phyloP scores from a whole-genome alignment of 2,329 filamentous ascomycete genomes.

The Botryotinia convoluta region DNA sequence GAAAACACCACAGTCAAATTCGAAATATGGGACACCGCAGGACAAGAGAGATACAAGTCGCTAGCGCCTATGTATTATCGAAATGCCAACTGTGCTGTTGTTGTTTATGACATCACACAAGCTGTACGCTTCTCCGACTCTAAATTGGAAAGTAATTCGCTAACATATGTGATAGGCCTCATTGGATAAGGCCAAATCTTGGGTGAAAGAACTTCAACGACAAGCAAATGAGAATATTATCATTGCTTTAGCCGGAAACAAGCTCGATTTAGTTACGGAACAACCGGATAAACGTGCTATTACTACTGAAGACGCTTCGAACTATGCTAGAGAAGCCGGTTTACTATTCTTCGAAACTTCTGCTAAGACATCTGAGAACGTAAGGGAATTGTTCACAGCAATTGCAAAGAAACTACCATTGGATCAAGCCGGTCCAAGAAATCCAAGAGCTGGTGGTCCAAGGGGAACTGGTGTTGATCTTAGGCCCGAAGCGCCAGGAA shows the following conservation, averaged over 20 bases:
- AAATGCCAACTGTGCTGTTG: constrained; percentile 98
- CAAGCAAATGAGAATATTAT: constrained; percentile 99
- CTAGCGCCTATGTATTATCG: constrained; percentile 99
- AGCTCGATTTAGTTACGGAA: constrained; percentile 91
- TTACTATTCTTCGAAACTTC: constrained; percentile 98
- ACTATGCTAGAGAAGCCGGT: constrained; percentile 89
- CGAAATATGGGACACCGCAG: constrained; percentile 98
- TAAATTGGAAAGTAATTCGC: not conserved
- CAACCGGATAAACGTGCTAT: constrained; percentile 96
- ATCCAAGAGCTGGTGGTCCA: constrained; percentile 62
- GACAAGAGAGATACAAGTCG: constrained; percentile 98
- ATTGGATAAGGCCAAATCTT: constrained; percentile 97
- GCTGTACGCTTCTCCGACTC: constrained; percentile 59
- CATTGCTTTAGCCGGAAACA: constrained; percentile 96
- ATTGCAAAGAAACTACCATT: constrained; percentile 97
- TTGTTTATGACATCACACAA: constrained; percentile 99
- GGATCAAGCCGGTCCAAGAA: constrained; percentile 91
- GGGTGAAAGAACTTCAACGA: constrained; percentile 98
- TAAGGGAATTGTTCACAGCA: constrained; percentile 90
- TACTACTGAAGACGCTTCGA: constrained; percentile 82
- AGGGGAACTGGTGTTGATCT: constrained; percentile 58
- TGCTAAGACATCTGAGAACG: constrained; percentile 95
- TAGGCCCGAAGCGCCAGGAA: constrained; percentile 52
- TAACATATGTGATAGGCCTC: constrained; percentile 62
- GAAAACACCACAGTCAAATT: constrained; percentile 99